Percentiles rank a stretch among this genome's conserved stretches.
These are phyloP conservation scores for Isoetes taiwanensis DNA, from an alignment of 75 land plant species.

Conservation along the genomic window DNA sequence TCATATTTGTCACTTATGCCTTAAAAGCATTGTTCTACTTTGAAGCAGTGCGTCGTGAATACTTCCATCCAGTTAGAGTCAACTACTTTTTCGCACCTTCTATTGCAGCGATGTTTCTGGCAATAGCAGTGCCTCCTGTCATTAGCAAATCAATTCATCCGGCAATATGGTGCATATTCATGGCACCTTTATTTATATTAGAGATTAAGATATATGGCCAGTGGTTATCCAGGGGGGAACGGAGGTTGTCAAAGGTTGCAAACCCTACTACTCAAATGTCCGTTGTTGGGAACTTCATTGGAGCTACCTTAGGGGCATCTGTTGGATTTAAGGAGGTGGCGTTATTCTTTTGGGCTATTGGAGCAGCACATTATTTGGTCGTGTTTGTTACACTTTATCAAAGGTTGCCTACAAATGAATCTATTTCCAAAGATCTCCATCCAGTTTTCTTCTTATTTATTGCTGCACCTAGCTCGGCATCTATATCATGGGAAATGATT, in stretches of 20 bases:
- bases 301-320: constrained; percentile 47
- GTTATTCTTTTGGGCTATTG: constrained; percentile 75
- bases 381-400: constrained; percentile 90
- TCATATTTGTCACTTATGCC: constrained; percentile 37
- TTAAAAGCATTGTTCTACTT: constrained; percentile 57
- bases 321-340: constrained; percentile 68
- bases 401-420: constrained; percentile 65
- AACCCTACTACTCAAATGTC: constrained; percentile 84
- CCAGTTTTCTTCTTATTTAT: constrained; percentile 88
- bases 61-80: constrained; percentile 69
- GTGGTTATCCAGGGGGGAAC: constrained; percentile 85
- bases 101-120: constrained; percentile 74
- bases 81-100: constrained; percentile 97
- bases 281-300: constrained; percentile 87
- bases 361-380: constrained; percentile 73
- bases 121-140: constrained; percentile 37
- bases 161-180: constrained; percentile 51
- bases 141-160: constrained; percentile 25
- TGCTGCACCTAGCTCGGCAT: constrained; percentile 81
- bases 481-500: constrained; percentile 65
- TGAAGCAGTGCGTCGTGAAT: constrained; percentile 79
- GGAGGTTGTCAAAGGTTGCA: constrained; percentile 70
- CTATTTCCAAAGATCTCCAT: constrained; percentile 83
- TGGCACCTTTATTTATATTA: constrained; percentile 49
- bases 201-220: constrained; percentile 90